Conservation (phyloP, 2,329 filamentous ascomycete species). For the Beauveria pseudobassiana region DNA sequence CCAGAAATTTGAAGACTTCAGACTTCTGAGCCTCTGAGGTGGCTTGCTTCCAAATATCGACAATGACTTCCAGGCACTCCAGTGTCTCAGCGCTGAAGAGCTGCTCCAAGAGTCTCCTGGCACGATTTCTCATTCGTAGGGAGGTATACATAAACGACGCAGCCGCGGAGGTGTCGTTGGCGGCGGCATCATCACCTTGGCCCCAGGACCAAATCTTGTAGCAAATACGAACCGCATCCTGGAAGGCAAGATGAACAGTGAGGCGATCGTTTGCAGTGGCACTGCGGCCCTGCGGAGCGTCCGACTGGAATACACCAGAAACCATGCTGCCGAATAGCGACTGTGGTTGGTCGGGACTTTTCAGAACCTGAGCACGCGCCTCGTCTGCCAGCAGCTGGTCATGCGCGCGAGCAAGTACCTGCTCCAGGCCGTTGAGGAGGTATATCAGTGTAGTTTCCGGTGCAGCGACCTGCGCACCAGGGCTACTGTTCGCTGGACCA, state of each 20-base stretch:
- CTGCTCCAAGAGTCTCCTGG: constrained; percentile 81
- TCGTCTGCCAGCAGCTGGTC: constrained; percentile 74
- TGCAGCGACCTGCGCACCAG: constrained; percentile 19
- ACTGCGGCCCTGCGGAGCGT: constrained; percentile 67
- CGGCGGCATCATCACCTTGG: constrained; percentile 49
- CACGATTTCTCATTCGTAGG: constrained; percentile 81
- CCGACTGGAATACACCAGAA: constrained; percentile 78
- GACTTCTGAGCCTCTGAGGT: constrained; percentile 40
- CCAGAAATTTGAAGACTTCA: constrained; percentile 76
- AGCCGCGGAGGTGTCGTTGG: constrained; percentile 58
- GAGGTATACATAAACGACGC: constrained; percentile 90
- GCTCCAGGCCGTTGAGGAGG: constrained; percentile 89
- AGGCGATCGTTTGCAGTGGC: constrained; percentile 87
- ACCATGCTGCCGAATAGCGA: constrained; percentile 94
- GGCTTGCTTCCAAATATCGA: constrained; percentile 68
- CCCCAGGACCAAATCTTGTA: constrained; percentile 96
- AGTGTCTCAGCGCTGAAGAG: constrained; percentile 86
- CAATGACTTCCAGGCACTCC: constrained; percentile 86
- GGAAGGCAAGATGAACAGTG: constrained; percentile 91
- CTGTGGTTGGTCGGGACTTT: constrained; percentile 75
- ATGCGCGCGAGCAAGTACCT: constrained; percentile 80
- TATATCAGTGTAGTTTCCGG: constrained; percentile 71
- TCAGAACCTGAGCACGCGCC: constrained; percentile 56
- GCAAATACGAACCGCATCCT: constrained; percentile 88
- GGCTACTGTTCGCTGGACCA: constrained; percentile 21